Percentiles rank a stretch among this genome's conserved stretches.
phyloP scores from a whole-genome alignment of 805 yeast genomes.

The Yarrowia bubula region DNA sequence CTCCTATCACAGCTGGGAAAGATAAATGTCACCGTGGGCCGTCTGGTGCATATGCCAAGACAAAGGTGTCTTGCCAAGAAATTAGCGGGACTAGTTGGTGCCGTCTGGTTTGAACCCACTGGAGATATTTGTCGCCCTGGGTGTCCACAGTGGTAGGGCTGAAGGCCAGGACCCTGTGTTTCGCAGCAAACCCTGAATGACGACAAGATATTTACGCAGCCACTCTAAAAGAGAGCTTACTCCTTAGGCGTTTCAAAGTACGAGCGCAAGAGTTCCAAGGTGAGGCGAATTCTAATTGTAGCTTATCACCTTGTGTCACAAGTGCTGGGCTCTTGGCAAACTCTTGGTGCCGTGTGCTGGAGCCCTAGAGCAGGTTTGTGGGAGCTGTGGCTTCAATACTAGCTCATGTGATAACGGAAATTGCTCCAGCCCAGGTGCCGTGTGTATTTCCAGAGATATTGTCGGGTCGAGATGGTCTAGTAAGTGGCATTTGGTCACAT shows the following conservation, averaged over 20 bases:
- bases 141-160: no score
- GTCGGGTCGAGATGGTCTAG: background rate
- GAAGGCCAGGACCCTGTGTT: no score
- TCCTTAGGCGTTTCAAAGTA: no score
- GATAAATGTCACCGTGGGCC: background rate
- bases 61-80: background rate
- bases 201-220: no score
- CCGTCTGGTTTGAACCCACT: background rate
- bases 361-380: background rate
- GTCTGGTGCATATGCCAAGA: background rate
- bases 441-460: background rate
- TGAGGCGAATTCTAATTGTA: background rate
- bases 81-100: background rate
- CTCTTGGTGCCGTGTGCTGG: conserved; percentile 14
- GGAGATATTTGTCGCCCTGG: no score
- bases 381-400: background rate
- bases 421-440: background rate
- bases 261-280: background rate
- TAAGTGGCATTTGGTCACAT: no score
- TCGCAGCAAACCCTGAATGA: no score
- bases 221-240: no score
- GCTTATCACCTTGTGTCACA: background rate
- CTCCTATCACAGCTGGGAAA: background rate
- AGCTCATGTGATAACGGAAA: background rate
- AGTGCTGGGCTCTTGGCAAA: background rate